These are phyloP conservation scores for Murraya koenigii DNA, from an alignment of 345 rosid species.

Conservation along the genomic window DNA sequence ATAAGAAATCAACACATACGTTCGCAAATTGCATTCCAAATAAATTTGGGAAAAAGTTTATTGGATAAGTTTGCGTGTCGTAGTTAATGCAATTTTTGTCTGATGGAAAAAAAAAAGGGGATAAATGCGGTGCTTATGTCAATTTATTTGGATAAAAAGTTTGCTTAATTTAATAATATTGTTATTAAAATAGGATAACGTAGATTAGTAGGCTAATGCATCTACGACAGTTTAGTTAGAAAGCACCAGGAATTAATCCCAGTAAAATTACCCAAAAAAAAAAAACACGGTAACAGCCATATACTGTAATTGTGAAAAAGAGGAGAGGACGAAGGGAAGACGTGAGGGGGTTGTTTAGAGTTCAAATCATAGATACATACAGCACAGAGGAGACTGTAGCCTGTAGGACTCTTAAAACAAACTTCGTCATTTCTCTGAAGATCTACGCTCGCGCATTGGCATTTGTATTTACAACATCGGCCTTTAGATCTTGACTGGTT, in stretches of 20 bases:
- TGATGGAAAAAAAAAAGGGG: neutral
- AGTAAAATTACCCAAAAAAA: too few species aligned
- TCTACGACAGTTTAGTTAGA: neutral
- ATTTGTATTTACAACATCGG: neutral
- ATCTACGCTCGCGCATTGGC: neutral
- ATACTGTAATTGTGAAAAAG: neutral
- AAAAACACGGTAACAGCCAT: neutral
- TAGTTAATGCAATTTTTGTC: neutral
- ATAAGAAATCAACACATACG: neutral
- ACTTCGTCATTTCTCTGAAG: neutral
- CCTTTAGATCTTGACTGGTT: constrained; percentile 11
- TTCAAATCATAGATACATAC: neutral
- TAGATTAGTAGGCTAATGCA: neutral
- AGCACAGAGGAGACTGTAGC: neutral
- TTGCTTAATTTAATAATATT: neutral
- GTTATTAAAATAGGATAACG: neutral
- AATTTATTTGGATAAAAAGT: neutral
- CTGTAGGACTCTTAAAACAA: neutral
- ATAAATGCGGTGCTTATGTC: neutral
- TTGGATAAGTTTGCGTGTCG: neutral
- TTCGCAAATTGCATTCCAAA: neutral
- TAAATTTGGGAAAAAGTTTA: neutral
- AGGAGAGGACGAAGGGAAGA: neutral
- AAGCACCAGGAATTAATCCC: neutral
- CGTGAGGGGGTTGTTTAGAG: constrained; percentile 1